Evolutionary conservation across 257 asterid species (phyloP).

Genomic region (Agastache rugosa): DNA sequence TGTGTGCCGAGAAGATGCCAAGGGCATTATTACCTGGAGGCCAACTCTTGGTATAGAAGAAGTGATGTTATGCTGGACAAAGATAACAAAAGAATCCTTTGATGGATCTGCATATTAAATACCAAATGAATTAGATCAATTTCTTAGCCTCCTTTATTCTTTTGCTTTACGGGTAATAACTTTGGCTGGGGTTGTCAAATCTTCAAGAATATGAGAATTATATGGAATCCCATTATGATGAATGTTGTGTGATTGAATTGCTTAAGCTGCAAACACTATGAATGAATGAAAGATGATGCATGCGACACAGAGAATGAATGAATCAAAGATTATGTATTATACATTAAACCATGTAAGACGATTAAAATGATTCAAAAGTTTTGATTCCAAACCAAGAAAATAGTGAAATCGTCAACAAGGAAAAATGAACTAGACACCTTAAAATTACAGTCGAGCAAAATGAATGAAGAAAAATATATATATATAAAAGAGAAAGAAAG

Average conservation of each 20-base stretch:
- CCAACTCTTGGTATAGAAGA: constrained; percentile 94
- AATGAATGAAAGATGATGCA: not conserved
- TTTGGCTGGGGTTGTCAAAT: not conserved
- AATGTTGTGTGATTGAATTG: not conserved
- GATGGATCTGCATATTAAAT: constrained; percentile 54
- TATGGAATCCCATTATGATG: constrained; percentile 2
- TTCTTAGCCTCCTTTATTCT: not conserved
- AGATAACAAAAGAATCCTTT: constrained; percentile 57
- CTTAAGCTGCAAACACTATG: not conserved
- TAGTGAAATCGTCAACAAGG: constrained; percentile 2
- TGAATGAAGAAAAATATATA: not conserved
- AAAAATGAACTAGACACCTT: not conserved
- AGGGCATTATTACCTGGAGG: constrained; percentile 69
- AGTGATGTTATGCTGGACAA: constrained; percentile 80
- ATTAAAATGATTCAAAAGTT: not conserved
- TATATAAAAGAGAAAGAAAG: not conserved
- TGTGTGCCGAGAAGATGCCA: not conserved
- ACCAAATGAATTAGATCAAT: constrained; percentile 25
- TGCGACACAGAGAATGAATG: not conserved
- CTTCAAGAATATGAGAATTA: constrained; percentile 12
- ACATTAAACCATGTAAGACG: not conserved
- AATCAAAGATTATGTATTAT: not conserved
- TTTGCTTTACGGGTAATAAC: not conserved
- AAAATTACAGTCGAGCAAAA: not conserved
- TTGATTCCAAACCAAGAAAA: constrained; percentile 11